Evolutionary conservation across 148 eudicot species (phyloP), one percentile per base, ranked within the genome.

Genomic region (Salicornia ramosissima): DNA sequence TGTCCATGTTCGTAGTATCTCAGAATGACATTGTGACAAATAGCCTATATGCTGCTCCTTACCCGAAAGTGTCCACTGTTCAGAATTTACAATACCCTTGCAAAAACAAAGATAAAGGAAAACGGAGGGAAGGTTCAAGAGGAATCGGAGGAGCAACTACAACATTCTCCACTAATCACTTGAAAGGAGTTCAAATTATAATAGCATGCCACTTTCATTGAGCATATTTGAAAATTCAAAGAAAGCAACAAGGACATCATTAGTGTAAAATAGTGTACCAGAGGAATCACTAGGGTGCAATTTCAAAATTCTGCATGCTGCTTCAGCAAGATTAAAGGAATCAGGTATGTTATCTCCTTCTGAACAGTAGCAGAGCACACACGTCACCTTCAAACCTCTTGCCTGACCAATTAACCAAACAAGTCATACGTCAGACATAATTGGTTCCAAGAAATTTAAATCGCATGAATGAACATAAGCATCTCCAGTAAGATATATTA

Each of bases 321-420:
- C 96, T 71, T 84, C 91, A 55, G 99, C 99, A 74, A 95, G 86
- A 52, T 77, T 81, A 24, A 91, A 78, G 31, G 99, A 86, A 78
- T 95, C 99, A 22, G 88, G 81, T 58, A 89, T 89, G 72, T 95
- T 95, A 82, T 95, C 97, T 73, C 99, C 99, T 86, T 95, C 99
- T 54, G 99, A 95, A 71, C 99, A 95, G 79, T 91, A 95, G 64
- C 94, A 86, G 53, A 95, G 78, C 79, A 95, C 67, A 83, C 99
- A 95, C 63, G 97, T 95, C 68, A 86, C 97, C 81, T 86, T 91
- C 82, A 95, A 74, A 59, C 99, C 96, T 83, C 83, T 85, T 49
- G 99, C 97, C 99, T 95, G 75, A 45, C 33, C 59, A 78, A 63
- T 67, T 60, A 57, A 33, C 60, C 25, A 67, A 19, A 25, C 28